Percentiles rank a stretch among this genome's conserved stretches.
These are phyloP conservation scores for Teratosphaeria epicoccoides DNA, from an alignment of 2,329 filamentous ascomycete genomes.

Conservation along the genomic window DNA sequence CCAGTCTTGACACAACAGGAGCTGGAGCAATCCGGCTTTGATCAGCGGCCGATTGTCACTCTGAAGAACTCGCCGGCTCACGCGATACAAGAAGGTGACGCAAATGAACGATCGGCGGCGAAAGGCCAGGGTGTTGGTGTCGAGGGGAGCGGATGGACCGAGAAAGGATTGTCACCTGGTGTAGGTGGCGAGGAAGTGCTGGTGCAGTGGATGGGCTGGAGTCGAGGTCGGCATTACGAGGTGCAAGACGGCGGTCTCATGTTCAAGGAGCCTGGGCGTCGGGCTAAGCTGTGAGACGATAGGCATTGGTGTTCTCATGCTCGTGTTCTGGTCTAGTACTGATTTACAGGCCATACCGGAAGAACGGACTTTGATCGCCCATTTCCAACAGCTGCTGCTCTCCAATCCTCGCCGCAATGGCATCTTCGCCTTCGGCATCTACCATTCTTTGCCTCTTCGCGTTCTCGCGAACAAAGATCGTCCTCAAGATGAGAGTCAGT, in stretches of 20 bases:
- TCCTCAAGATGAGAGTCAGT: constrained; percentile 12
- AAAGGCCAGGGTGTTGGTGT: constrained; percentile 56
- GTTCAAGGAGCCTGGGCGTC: constrained; percentile 3
- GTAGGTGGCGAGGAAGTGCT: constrained; percentile 62
- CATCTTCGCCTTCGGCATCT: constrained; percentile 23
- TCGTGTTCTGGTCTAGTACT: not conserved
- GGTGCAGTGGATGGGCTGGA: constrained; percentile 67
- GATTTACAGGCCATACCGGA: constrained; percentile 47
- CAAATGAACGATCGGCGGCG: constrained; percentile 27
- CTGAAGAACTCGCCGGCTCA: constrained; percentile 59
- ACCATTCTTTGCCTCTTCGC: constrained; percentile 45
- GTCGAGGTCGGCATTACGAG: constrained; percentile 59
- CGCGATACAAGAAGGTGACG: constrained; percentile 45
- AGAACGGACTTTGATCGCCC: constrained; percentile 29
- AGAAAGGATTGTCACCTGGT: constrained; percentile 51
- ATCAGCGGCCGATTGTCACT: constrained; percentile 61
- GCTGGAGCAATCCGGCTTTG: constrained; percentile 52
- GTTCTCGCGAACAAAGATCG: constrained; percentile 22
- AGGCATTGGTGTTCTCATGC: not conserved
- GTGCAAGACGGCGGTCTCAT: constrained; percentile 53
- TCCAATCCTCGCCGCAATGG: constrained; percentile 24
- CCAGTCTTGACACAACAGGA: constrained; percentile 70
- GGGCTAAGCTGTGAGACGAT: constrained; percentile 7
- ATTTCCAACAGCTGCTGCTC: constrained; percentile 27
- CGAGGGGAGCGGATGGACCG: constrained; percentile 57